Percentiles rank a stretch among this genome's conserved stretches.
Evolutionary conservation across 2,329 filamentous ascomycete genomes (phyloP).

Genomic region (Aspergillus sp.): DNA sequence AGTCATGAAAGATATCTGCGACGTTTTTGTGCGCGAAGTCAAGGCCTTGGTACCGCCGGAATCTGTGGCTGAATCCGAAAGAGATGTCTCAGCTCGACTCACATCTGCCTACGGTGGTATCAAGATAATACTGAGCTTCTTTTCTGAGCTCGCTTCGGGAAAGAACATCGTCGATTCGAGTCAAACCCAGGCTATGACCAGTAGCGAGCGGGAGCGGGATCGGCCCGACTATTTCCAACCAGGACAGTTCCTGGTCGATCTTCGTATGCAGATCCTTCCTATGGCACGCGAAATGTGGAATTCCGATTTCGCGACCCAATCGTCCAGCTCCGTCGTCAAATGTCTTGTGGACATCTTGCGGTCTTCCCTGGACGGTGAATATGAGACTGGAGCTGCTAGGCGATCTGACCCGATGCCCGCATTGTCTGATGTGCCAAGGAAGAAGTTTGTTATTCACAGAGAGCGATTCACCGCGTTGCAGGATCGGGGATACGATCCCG

Average conservation of each 20-base stretch:
- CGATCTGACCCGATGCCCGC: slow-evolving; percentile 59
- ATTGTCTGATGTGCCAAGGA: slow-evolving; percentile 46
- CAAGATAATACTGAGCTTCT: slow-evolving; percentile 82
- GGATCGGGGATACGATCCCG: slow-evolving; percentile 54
- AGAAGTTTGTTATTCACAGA: slow-evolving; percentile 52
- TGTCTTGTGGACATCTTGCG: slow-evolving; percentile 81
- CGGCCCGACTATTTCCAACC: slow-evolving; percentile 63
- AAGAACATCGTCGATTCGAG: slow-evolving; percentile 79
- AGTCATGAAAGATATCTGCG: slow-evolving; percentile 69
- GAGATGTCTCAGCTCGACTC: slow-evolving; percentile 42
- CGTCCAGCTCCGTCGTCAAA: slow-evolving; percentile 72
- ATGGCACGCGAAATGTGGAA: slow-evolving; percentile 79
- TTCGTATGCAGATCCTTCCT: slow-evolving; percentile 77
- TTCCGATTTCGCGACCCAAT: slow-evolving; percentile 77
- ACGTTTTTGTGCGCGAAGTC: slow-evolving; percentile 64
- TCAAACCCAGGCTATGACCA: slow-evolving; percentile 57
- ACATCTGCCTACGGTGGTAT: slow-evolving; percentile 61
- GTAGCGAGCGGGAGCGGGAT: slow-evolving; percentile 54
- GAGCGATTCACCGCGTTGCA: slow-evolving; percentile 47
- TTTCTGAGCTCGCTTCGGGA: slow-evolving; percentile 70
- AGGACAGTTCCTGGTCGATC: slow-evolving; percentile 79
- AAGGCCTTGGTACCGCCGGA: slow-evolving; percentile 47
- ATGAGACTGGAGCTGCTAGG: slow-evolving; percentile 65
- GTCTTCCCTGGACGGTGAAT: slow-evolving; percentile 72
- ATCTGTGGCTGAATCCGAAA: slow-evolving; percentile 37